phyloP scores from a whole-genome alignment of 129 eudicot genomes.

The Tagetes erecta region DNA sequence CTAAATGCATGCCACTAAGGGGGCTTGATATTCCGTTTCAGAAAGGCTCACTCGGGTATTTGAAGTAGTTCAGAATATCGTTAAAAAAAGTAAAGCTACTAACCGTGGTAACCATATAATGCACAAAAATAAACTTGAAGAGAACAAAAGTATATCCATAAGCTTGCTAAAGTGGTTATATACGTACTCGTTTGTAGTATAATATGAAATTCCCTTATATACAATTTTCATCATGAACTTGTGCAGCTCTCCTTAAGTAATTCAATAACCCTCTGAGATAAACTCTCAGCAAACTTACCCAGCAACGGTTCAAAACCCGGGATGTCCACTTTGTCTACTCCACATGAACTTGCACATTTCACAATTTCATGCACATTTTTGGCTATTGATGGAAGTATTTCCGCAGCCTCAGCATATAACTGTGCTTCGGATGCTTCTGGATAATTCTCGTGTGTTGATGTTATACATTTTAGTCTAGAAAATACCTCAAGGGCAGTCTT shows the following conservation, averaged over 20 bases:
- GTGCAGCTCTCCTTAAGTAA: slow-evolving; percentile 39
- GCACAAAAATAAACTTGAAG: no score
- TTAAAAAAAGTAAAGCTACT: no score
- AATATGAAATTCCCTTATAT: not conserved
- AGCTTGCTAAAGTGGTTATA: no score
- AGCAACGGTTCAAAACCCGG: slow-evolving; percentile 43
- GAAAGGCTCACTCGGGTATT: no score
- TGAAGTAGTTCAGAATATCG: no score
- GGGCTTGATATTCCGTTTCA: no score
- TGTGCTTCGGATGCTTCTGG: slow-evolving; percentile 34
- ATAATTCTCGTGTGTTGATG: slow-evolving; percentile 18
- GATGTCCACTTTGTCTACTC: slow-evolving; percentile 28
- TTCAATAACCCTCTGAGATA: slow-evolving; percentile 47
- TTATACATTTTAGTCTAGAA: slow-evolving; percentile 34
- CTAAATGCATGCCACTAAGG: no score
- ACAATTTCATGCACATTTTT: slow-evolving; percentile 51
- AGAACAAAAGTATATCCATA: no score
- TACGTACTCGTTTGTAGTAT: not conserved
- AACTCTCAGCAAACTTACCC: slow-evolving; percentile 52
- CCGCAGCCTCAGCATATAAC: slow-evolving; percentile 50
- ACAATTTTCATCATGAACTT: slow-evolving; percentile 19
- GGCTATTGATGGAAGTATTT: slow-evolving; percentile 52
- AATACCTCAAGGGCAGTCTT: slow-evolving; percentile 48
- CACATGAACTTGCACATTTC: slow-evolving; percentile 33
- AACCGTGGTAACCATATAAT: no score